Base-by-base conservation (phyloP, 2,329 filamentous ascomycete species). In the Ambrosiella beaveri region DNA sequence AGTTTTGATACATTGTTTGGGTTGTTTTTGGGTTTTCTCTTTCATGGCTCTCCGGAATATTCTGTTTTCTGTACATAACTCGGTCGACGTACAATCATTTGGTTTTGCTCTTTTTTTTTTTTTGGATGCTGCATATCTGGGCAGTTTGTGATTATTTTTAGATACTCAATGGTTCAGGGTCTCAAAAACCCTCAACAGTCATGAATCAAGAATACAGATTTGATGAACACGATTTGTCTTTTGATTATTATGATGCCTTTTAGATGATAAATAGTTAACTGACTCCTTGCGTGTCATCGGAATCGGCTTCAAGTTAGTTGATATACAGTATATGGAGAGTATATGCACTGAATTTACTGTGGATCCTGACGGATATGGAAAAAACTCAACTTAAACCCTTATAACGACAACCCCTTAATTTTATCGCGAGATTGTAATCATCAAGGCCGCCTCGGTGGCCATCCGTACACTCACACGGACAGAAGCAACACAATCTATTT, bases 11-110 rank as follows among this genome's bases (percentile, higher is more conserved):
- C 40, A 15, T 53, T 8, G 15, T 19, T 54, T 27, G 27, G 27
- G 1, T 27, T 27, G 27, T 50, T 36, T 51, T 58, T 52, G 17
- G 17, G 36, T 40, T 55, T 17, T 11, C 40, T 54, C 17, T 13
- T 17, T 59, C 57, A 47, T 54, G 50, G 50, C 27, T 54, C 47
- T 36, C 15, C 36, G 44, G 40, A 37, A 17, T 50, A 38, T 55
- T 15, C 54, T 27, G 44, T 59, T 50, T 59, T 57, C 36, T 54
- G 19, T 56, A 59, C 13, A 59, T 45, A 49, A n/a, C 40, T 57
- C 40, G 5, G 44, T 56, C 17, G 35, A 19, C 19, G 37, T 44
- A 55, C 58, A 56, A 53, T 57, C 47, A 47, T 57, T 59, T 47
- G 19, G 45, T 47, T 59, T 40, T 35, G 37, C 47, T 54, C 40